Percentiles rank a stretch among this genome's conserved stretches.
Evolutionary conservation across 768 basidiomycete species (phyloP).

Genomic region (Amanita rubescens): DNA sequence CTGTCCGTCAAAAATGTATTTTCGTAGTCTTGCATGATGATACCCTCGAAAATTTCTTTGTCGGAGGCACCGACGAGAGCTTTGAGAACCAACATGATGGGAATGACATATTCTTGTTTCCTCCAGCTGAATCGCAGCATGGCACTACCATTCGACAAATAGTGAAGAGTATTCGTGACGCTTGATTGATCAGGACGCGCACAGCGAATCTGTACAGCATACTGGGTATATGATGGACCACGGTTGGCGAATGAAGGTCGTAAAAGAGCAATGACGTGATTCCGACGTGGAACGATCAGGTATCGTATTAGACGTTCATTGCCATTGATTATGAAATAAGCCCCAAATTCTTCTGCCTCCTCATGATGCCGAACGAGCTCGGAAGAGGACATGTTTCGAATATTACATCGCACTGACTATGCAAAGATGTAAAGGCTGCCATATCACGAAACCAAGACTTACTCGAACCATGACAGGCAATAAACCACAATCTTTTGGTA

Average conservation of each 20-base stretch:
- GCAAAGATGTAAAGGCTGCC: slow-evolving; percentile 2
- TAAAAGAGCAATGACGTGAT: slow-evolving; percentile 89
- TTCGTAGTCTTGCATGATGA: slow-evolving; percentile 94
- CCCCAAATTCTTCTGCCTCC: slow-evolving; percentile 97
- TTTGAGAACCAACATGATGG: slow-evolving; percentile 94
- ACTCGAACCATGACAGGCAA: slow-evolving; percentile 97
- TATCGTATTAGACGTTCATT: slow-evolving; percentile 98
- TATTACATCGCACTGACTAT: slow-evolving; percentile 87
- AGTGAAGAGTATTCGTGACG: slow-evolving; percentile 94
- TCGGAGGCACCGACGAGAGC: slow-evolving; percentile 88
- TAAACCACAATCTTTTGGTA: slow-evolving; percentile 82
- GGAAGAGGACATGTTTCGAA: slow-evolving; percentile 77
- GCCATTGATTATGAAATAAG: slow-evolving; percentile 98
- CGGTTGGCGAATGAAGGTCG: slow-evolving; percentile 89
- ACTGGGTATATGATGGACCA: slow-evolving; percentile 90
- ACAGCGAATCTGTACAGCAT: slow-evolving; percentile 93
- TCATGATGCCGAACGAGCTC: slow-evolving; percentile 87
- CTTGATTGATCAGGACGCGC: slow-evolving; percentile 91
- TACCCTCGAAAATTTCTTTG: slow-evolving; percentile 92
- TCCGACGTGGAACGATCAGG: slow-evolving; percentile 90
- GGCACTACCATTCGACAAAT: slow-evolving; percentile 93
- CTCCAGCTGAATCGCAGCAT: slow-evolving; percentile 95
- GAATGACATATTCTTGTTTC: slow-evolving; percentile 97
- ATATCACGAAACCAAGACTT: slow-evolving; percentile 27
- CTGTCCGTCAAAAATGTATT: slow-evolving; percentile 98